Conservation (phyloP, 202 grass and related monocot genomes). For the Eragrostis tef region DNA sequence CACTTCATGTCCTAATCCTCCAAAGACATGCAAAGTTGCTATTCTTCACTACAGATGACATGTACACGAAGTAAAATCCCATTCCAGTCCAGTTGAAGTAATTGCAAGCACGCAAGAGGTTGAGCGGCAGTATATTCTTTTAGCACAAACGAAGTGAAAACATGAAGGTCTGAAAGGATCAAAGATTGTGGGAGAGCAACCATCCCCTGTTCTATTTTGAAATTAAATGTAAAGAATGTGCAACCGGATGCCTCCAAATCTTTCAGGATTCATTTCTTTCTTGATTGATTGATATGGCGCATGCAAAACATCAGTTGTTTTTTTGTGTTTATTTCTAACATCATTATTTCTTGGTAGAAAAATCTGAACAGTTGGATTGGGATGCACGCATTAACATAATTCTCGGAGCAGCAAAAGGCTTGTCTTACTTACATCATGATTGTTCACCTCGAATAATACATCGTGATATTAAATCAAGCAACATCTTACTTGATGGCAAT, state of each 20-base stretch:
- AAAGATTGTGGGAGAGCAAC: neutral
- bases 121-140: neutral
- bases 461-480: constrained; percentile 98
- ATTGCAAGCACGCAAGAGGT: neutral
- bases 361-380: constrained; percentile 92
- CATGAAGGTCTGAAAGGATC: neutral
- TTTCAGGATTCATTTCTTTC: neutral
- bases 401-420: constrained; percentile 92
- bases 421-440: constrained; percentile 95
- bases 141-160: neutral
- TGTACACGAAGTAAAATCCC: no score
- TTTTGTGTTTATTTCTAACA: constrained; percentile 11
- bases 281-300: neutral
- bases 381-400: constrained; percentile 92
- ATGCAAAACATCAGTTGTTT: constrained; percentile 10
- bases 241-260: neutral
- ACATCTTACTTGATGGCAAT: constrained; percentile 93
- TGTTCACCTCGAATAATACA: constrained; percentile 99
- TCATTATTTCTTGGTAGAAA: constrained; percentile 61
- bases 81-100: neutral
- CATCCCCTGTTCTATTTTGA: neutral
- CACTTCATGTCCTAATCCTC: neutral
- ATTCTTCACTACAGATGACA: no score
- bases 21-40: no score
- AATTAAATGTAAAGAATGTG: neutral